Base-by-base conservation (phyloP, 1,284 basidiomycete species). In the Pseudozyma hubeiensis region DNA sequence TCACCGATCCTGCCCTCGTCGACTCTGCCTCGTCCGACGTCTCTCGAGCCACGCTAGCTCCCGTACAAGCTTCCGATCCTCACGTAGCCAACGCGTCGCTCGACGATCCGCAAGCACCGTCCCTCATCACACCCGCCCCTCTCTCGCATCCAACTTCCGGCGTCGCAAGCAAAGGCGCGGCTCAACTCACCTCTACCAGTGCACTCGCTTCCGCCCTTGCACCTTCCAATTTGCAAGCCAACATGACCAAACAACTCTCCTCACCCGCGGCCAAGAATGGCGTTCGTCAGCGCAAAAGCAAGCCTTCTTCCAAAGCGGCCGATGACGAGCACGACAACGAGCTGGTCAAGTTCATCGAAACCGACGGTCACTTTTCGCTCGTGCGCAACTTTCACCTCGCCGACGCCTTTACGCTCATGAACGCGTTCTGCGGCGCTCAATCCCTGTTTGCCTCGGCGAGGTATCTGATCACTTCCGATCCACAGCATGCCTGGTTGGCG, bases 341-440 rank as follows among this genome's bases (percentile, higher is more conserved):
- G 46, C 64, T 84, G 48, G 66, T 77, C 71, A 73, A 75, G 35
- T 84, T 84, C 31, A 62, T 84, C 48, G 82, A 84, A 58, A 83
- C 81, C 5, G 69, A 75, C 31, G 82, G 82, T n/a, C 82, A 84
- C 52, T 84, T 84, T 51, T 79, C 76, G 29, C 75, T 84, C 13
- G 82, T 84, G 1, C 80, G 96, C 79, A 99, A 98, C 86, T 99
- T 99, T 85, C 93, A 95, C 63, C 90, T 99, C 37, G 96, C 96
- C 78, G 96, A 99, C 86, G 89, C 97, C 47, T 94, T 99, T 81
- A 99, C 96, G n/a, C 93, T 99, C 75, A 96, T 97, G 91, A 99
- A 99, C 84, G 97, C 97, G 43, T 93, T 99, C 84, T 99, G 97
- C 86, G 97, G 97, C 63, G 93, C 93, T 14, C 91, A 97, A 79